phyloP scores from a whole-genome alignment of 75 land plant genomes.

The Pinus albicaulis region DNA sequence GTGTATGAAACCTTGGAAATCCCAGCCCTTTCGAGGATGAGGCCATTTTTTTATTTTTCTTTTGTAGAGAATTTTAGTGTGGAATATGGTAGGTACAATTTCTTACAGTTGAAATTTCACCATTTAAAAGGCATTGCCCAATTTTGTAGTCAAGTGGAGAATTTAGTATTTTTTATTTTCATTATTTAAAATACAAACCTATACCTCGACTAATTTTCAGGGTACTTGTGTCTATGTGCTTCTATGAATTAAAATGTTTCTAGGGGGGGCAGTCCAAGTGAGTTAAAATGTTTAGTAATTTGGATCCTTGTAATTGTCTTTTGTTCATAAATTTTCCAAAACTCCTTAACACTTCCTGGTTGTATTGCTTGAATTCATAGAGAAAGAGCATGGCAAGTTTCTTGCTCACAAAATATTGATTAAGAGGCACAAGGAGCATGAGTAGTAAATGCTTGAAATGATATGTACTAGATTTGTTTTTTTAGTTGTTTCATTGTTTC shows the following conservation, averaged over 20 bases:
- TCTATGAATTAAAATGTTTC: too few relatives aligned
- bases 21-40: conserved; percentile 54
- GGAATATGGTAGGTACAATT: conserved; percentile 87
- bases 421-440: conserved; percentile 97
- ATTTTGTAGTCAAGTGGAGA: conserved; percentile 76
- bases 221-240: too few relatives aligned
- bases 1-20: conserved; percentile 88
- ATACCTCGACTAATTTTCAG: too few relatives aligned
- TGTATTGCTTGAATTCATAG: conserved; percentile 60
- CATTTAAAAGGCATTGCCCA: conserved; percentile 64
- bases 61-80: conserved; percentile 80
- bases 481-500: too few relatives aligned
- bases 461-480: too few relatives aligned
- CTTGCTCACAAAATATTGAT: conserved; percentile 92
- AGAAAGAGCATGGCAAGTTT: conserved; percentile 90
- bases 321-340: conserved; percentile 39
- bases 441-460: conserved; percentile 88
- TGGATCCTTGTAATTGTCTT: too few relatives aligned
- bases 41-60: conserved; percentile 80
- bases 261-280: too few relatives aligned
- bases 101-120: conserved; percentile 79
- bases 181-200: not conserved
- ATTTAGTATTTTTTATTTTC: not conserved
- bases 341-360: conserved; percentile 26
- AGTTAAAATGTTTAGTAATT: too few relatives aligned